phyloP scores from a whole-genome alignment of 1,284 basidiomycete genomes.

The Agaricales sp. region DNA sequence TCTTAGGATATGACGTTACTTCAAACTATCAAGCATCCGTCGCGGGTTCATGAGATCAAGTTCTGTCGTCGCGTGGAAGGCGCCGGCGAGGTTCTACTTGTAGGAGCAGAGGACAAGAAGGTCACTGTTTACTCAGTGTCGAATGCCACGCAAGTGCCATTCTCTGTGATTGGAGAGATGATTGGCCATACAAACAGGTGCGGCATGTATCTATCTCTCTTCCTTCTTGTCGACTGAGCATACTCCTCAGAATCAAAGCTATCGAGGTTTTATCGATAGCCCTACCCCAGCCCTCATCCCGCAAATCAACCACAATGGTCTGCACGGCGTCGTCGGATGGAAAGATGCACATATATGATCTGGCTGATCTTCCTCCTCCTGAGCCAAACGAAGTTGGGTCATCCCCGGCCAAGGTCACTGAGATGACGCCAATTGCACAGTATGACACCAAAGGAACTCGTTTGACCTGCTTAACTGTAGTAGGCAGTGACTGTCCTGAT shows the following conservation, averaged over 20 bases:
- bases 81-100: conserved; percentile 59
- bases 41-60: conserved; percentile 70
- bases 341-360: conserved; percentile 70
- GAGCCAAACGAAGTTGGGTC: not conserved
- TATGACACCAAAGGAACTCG: conserved; percentile 83
- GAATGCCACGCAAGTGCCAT: conserved; percentile 30
- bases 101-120: conserved; percentile 81
- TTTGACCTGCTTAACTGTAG: conserved; percentile 70
- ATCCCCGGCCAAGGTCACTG: conserved; percentile 16
- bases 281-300: conserved; percentile 26
- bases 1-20: conserved; percentile 61
- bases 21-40: conserved; percentile 62
- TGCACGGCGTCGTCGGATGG: conserved; percentile 81
- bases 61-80: conserved; percentile 53
- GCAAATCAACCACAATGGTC: conserved; percentile 47
- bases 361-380: conserved; percentile 34
- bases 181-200: conserved; percentile 70
- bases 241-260: conserved; percentile 51
- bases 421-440: conserved; percentile 45
- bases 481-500: conserved; percentile 37
- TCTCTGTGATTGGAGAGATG: conserved; percentile 52
- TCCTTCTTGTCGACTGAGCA: conserved; percentile 4
- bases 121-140: conserved; percentile 54
- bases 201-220: conserved; percentile 12
- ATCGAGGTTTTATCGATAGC: conserved; percentile 52